Percentiles rank a stretch among this genome's conserved stretches.
Conservation (phyloP, 2,329 filamentous ascomycete species). For the Colletotrichum sp. region DNA sequence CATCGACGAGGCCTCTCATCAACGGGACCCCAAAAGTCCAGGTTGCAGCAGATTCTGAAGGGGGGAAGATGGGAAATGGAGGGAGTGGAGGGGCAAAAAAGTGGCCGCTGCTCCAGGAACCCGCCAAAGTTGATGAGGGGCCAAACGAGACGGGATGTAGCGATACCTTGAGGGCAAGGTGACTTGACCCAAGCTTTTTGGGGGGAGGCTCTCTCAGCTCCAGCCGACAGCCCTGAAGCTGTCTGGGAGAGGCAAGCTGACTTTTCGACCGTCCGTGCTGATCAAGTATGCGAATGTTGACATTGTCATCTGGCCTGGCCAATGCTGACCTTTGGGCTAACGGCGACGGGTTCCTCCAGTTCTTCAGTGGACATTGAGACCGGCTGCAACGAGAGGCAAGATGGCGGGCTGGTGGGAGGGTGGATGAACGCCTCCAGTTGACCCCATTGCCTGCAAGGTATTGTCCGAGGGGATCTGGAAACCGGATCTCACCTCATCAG, state of each 20-base stretch:
- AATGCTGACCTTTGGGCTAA: constrained; percentile 6
- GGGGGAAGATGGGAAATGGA: constrained; percentile 1
- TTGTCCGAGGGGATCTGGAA: neutral
- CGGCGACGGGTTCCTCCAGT: constrained; percentile 1
- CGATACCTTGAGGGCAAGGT: neutral
- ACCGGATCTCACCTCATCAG: neutral
- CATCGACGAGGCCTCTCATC: neutral
- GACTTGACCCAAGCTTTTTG: constrained; percentile 9
- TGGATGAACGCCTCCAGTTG: neutral
- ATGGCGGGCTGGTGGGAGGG: neutral
- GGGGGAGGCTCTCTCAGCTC: neutral
- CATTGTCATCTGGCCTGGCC: neutral
- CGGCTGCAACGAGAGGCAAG: neutral
- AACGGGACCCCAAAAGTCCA: neutral
- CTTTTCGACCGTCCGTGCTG: neutral
- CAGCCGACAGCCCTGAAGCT: neutral
- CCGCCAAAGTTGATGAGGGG: constrained; percentile 3
- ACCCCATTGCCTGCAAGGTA: neutral
- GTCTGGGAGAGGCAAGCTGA: neutral
- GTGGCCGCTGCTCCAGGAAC: constrained; percentile 12
- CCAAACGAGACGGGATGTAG: neutral
- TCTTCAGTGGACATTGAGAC: neutral
- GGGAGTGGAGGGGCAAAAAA: constrained; percentile 8
- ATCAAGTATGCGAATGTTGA: neutral
- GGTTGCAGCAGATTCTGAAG: neutral